Evolutionary conservation across 352 stramenopile genomes (phyloP).

Genomic region (Pythium rishiriense): DNA sequence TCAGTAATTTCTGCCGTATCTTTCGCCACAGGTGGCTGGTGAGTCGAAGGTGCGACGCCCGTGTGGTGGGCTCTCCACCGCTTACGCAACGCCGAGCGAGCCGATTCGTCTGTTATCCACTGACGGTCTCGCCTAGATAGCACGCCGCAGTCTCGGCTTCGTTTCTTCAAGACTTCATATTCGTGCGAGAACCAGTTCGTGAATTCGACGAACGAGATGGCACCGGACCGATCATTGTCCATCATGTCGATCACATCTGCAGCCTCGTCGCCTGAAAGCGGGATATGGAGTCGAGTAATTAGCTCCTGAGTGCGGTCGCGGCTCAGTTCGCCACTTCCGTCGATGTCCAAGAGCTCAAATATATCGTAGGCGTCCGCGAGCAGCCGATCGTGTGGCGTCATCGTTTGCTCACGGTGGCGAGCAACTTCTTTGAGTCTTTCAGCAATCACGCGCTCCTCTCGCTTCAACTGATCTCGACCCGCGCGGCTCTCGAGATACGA

Average conservation of each 20-base stretch:
- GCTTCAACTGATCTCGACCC: slow-evolving; percentile 52
- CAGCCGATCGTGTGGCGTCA: slow-evolving; percentile 40
- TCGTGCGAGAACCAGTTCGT: slow-evolving; percentile 68
- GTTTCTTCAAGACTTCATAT: slow-evolving; percentile 45
- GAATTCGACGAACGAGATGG: slow-evolving; percentile 71
- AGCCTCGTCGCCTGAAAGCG: slow-evolving; percentile 47
- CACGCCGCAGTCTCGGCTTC: slow-evolving; percentile 55
- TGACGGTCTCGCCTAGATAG: slow-evolving; percentile 54
- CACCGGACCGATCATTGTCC: slow-evolving; percentile 67
- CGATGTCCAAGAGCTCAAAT: slow-evolving; percentile 72
- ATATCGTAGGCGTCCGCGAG: slow-evolving; percentile 60
- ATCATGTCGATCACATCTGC: slow-evolving; percentile 82
- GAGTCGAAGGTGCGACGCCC: not conserved
- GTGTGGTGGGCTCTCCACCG: slow-evolving; percentile 43
- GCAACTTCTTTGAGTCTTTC: slow-evolving; percentile 38
- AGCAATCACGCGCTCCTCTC: slow-evolving; percentile 47
- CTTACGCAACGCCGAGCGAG: slow-evolving; percentile 46
- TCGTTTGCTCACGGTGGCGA: slow-evolving; percentile 39
- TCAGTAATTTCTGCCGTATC: not conserved
- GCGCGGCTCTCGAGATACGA: slow-evolving; percentile 47
- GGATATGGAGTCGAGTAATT: slow-evolving; percentile 59
- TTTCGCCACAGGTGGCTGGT: not conserved
- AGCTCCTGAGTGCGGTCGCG: slow-evolving; percentile 46
- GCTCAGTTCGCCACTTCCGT: slow-evolving; percentile 47
- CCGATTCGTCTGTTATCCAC: slow-evolving; percentile 65